A percentile compares a stretch with the other conserved stretches of the same genome.
Conservation (phyloP, 805 yeast species). For the Diddensiella caesifluorescens region DNA sequence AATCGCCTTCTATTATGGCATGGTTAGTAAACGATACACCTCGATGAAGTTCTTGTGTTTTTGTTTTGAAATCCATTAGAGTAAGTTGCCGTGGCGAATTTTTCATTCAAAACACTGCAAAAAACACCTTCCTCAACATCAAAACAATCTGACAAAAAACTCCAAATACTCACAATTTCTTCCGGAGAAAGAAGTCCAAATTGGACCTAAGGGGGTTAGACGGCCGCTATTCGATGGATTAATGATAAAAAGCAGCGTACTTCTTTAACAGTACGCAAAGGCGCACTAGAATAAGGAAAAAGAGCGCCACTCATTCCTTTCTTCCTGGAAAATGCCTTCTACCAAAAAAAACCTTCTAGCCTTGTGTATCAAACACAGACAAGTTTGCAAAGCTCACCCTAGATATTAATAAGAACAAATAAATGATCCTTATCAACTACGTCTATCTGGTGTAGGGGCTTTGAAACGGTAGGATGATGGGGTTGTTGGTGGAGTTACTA, state of each 20-base stretch:
- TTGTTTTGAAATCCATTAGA: not conserved
- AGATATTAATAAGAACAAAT: conserved; percentile 2
- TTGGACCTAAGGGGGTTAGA: conserved; percentile 76
- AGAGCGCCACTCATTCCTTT: conserved; percentile 36
- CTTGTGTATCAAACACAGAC: conserved; percentile 3
- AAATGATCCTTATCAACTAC: conserved; percentile 2
- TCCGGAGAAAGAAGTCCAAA: conserved; percentile 97
- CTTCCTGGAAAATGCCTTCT: not conserved
- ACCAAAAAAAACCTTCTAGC: conserved; percentile 3
- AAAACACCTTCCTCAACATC: not conserved
- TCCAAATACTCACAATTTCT: conserved; percentile 53
- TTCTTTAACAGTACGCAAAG: conserved; percentile 94
- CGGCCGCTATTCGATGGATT: not conserved
- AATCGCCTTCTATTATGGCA: conserved; percentile 62
- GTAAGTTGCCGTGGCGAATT: not conserved
- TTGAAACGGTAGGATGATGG: too few species aligned
- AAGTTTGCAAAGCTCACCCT: conserved; percentile 6
- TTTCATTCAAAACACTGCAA: not conserved
- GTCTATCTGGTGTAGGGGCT: conserved; percentile 3
- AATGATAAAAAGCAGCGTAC: conserved; percentile 43
- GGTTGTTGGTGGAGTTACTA: too few species aligned
- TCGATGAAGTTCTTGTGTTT: not conserved
- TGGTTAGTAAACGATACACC: not conserved
- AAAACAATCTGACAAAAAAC: not conserved
- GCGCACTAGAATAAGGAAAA: conserved; percentile 97